Base-by-base conservation (phyloP, 2,329 filamentous ascomycete species). In the Alternaria arborescens region DNA sequence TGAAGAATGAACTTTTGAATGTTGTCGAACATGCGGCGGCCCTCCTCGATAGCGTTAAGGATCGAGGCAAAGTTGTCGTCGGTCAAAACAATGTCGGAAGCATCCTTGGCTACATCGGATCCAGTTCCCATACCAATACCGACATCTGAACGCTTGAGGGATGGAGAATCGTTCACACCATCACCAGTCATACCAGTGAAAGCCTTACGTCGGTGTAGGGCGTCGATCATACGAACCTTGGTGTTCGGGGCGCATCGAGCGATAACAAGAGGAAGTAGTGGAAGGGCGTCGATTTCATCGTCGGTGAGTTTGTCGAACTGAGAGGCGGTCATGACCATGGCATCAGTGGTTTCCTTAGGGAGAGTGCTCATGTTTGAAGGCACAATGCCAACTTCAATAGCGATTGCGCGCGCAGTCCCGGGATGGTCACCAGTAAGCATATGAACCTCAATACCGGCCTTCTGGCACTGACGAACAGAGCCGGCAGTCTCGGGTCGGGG, bases 401-500 rank as follows among this genome's bases (percentile, higher is more conserved):
- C 81, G 40, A 83, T 83, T 11, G 81, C 80, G n/a, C 72, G 78
- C 0, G 81, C 81, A 18, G 81, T 82, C 47, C 77, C 77, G 7
- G 79, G 76, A 54, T 82, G 80, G 52, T 83, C 81, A 44, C 81
- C 81, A 48, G 81, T 83, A 36, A 82, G 71, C 81, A 83, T 83
- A 66, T 82, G 81, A 2, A 82, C 80, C 28, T 77, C 77, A 40
- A 83, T 81, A 62, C 69, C 69, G 41, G 73, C 73, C 47, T 71
- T 68, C 44, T 70, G 66, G 55, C 73, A 73, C 34, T 70, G 69
- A 7, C 67, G 68, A 50, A 82, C 80, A 22, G 80, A 77, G 54
- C 73, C 85, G 16, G 89, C 90, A 1, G 92, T 93, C 79, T 95
- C 93, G 4, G 88, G 87, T 2, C 92, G 90, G 46, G 92, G 92